Percentiles rank a stretch among this genome's conserved stretches.
phyloP scores from a whole-genome alignment of 306 rosid genomes.

The Echinosophora koreensis region DNA sequence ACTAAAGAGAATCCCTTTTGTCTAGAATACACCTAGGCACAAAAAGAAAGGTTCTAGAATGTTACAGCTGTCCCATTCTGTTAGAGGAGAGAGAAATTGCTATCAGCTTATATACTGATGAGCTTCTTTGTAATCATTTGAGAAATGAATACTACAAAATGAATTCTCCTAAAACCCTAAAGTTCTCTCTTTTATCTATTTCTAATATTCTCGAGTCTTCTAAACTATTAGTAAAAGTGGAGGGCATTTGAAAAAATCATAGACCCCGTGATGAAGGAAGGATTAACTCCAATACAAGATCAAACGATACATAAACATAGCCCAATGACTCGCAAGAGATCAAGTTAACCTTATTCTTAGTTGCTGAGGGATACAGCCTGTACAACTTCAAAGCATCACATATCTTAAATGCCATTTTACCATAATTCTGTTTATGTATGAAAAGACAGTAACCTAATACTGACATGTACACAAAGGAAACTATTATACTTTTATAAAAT shows the following conservation, averaged over 20 bases:
- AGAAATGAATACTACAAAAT: too few species aligned
- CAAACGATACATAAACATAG: background rate
- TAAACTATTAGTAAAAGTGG: background rate
- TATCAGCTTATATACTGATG: too few species aligned
- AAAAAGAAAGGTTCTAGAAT: too few species aligned
- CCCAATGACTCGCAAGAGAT: constrained; percentile 3
- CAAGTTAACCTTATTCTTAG: background rate
- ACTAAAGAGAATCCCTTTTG: too few species aligned
- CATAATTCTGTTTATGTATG: too few species aligned
- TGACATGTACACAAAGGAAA: constrained; percentile 23
- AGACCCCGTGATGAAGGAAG: background rate
- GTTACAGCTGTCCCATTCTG: too few species aligned
- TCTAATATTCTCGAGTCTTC: background rate
- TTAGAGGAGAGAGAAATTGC: too few species aligned
- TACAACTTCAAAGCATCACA: constrained; percentile 11
- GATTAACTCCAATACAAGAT: background rate
- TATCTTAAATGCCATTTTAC: background rate
- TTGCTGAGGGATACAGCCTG: constrained; percentile 2
- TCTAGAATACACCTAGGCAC: too few species aligned
- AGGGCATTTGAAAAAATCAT: background rate
- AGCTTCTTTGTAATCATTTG: too few species aligned
- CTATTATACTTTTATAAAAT: constrained; percentile 1
- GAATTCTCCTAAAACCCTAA: too few species aligned
- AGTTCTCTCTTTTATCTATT: too few species aligned
- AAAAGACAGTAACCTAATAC: constrained; percentile 11